phyloP scores from a whole-genome alignment of 208 protist species.

The Trypanosoma theileri region DNA sequence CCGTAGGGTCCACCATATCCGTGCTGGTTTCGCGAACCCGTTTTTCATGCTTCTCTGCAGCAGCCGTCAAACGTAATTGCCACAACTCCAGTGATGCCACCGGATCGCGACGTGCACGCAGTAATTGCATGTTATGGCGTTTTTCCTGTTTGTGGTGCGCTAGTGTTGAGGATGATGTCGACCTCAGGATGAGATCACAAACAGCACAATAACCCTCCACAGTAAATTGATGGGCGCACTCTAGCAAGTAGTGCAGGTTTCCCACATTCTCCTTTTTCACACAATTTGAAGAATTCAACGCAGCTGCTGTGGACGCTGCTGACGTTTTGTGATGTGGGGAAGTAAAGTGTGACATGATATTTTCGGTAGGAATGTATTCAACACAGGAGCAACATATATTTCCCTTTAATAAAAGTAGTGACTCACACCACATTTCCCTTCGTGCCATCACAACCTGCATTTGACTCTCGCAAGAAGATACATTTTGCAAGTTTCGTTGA shows the following conservation, averaged over 20 bases:
- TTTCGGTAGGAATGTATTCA: constrained; percentile 12
- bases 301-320: not conserved
- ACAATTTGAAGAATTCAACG: not conserved
- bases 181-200: constrained; percentile 1
- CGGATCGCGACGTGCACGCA: constrained; percentile 1
- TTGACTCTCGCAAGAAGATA: not conserved
- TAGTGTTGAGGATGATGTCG: not conserved
- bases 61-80: not conserved
- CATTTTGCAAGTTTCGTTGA: constrained; percentile 2
- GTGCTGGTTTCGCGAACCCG: not conserved
- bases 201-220: constrained; percentile 11
- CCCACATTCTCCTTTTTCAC: not conserved
- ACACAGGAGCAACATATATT: constrained; percentile 21
- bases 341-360: constrained; percentile 11
- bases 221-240: constrained; percentile 1
- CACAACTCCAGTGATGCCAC: not conserved
- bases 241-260: not conserved
- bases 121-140: constrained; percentile 9
- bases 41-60: not conserved
- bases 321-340: constrained; percentile 2
- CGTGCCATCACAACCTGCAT: not conserved
- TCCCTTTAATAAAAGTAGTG: constrained; percentile 4
- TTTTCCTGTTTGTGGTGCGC: constrained; percentile 4
- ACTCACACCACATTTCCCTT: constrained; percentile 6
- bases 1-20: no score